A percentile compares a stretch with the other conserved stretches of the same genome.
Conservation (phyloP, 208 protist species). For the Strigomonas galati region DNA sequence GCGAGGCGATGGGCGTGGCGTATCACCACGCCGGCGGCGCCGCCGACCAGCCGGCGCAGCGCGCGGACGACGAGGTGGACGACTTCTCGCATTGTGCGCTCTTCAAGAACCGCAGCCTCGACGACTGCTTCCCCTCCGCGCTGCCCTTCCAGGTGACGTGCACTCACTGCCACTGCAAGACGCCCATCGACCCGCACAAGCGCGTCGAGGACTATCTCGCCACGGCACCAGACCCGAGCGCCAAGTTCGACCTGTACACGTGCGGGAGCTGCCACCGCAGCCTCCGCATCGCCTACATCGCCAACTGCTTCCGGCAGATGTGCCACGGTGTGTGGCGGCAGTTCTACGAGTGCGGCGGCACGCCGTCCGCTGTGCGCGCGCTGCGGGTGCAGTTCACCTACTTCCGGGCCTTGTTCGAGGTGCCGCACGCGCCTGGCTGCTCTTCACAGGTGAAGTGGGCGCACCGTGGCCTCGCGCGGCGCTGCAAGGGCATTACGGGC, state of each 20-base stretch:
- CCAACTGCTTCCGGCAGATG: constrained; percentile 78
- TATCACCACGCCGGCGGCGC: constrained; percentile 26
- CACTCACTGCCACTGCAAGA: constrained; percentile 56
- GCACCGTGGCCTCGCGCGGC: constrained; percentile 58
- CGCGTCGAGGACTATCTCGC: constrained; percentile 60
- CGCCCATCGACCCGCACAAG: constrained; percentile 76
- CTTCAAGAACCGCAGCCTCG: constrained; percentile 61
- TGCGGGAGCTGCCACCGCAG: constrained; percentile 59
- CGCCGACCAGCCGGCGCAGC: constrained; percentile 21
- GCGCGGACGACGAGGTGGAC: constrained; percentile 32
- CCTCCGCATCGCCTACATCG: constrained; percentile 61
- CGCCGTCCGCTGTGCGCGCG: constrained; percentile 46
- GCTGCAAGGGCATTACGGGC: constrained; percentile 65
- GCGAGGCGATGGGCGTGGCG: constrained; percentile 83
- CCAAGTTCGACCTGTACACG: constrained; percentile 69
- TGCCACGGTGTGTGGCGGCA: constrained; percentile 66
- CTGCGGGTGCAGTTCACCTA: constrained; percentile 84
- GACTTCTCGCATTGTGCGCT: constrained; percentile 75
- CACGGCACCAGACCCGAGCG: constrained; percentile 8
- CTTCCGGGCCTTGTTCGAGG: constrained; percentile 85
- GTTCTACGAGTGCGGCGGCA: constrained; percentile 80
- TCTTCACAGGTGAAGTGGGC: constrained; percentile 45
- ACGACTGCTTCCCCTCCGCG: constrained; percentile 76
- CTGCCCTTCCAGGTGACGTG: constrained; percentile 71
- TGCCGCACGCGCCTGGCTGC: constrained; percentile 78